Conservation (phyloP, 768 basidiomycete species). For the Amanita rubescens region DNA sequence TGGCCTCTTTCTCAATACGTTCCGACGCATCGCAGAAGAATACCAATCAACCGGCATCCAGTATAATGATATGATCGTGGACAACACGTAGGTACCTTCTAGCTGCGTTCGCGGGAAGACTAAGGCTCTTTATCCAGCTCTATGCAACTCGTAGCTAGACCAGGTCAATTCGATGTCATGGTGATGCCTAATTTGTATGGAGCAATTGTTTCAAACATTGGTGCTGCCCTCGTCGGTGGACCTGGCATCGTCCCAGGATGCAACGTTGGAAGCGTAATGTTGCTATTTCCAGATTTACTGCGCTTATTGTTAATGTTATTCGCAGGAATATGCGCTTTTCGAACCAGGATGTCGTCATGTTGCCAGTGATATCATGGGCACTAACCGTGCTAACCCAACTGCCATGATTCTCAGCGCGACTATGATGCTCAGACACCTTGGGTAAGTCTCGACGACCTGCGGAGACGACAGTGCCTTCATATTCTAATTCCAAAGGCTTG, state of each 20-base stretch:
- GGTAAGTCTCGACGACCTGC: constrained; percentile 41
- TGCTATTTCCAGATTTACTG: constrained; percentile 11
- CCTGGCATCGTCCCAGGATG: constrained; percentile 98
- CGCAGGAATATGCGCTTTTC: constrained; percentile 91
- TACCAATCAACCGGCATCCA: constrained; percentile 90
- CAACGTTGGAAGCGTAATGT: constrained; percentile 81
- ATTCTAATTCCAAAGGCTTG: constrained; percentile 50
- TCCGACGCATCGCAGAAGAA: constrained; percentile 93
- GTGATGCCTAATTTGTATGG: constrained; percentile 98
- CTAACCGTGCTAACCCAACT: constrained; percentile 92
- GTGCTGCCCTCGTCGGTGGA: constrained; percentile 96
- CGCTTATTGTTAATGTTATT: constrained; percentile 10
- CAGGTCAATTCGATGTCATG: constrained; percentile 98
- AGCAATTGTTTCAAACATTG: constrained; percentile 96
- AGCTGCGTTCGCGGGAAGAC: neutral
- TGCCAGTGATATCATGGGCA: constrained; percentile 93
- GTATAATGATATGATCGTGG: constrained; percentile 98
- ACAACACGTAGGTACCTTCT: constrained; percentile 72
- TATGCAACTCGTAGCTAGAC: constrained; percentile 97
- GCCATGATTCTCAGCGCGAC: constrained; percentile 97
- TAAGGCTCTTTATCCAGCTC: constrained; percentile 42
- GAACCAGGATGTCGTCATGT: constrained; percentile 98
- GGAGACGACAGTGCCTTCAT: constrained; percentile 10
- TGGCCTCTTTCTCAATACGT: constrained; percentile 97
- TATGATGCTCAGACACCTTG: constrained; percentile 96